A percentile compares a stretch with the other conserved stretches of the same genome.
phyloP scores from a whole-genome alignment of 805 yeast genomes.

The Henningerozyma blattae region DNA sequence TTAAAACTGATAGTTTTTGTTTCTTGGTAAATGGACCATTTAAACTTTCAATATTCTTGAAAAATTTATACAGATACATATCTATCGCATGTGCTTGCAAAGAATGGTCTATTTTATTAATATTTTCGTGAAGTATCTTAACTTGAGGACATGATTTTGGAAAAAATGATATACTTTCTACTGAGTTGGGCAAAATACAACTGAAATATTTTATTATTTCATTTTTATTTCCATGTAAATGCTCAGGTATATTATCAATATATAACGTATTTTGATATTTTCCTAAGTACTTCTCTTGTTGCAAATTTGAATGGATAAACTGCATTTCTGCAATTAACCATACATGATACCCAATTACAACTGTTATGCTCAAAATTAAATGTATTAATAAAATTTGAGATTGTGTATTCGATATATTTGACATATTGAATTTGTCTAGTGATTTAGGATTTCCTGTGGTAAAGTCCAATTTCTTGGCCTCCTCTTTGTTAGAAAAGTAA shows the following conservation, averaged over 20 bases:
- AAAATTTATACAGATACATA: slow-evolving; percentile 26
- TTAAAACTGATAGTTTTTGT: no score
- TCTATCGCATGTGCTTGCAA: slow-evolving; percentile 27
- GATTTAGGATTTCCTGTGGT: slow-evolving; percentile 3
- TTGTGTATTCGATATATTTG: slow-evolving; percentile 48
- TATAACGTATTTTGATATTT: slow-evolving; percentile 22
- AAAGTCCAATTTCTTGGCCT: slow-evolving; percentile 1
- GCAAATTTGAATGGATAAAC: slow-evolving; percentile 27
- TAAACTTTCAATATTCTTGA: no score
- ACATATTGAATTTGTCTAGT: slow-evolving; percentile 57
- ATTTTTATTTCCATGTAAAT: slow-evolving; percentile 6
- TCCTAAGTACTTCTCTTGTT: slow-evolving; percentile 34
- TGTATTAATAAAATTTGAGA: slow-evolving; percentile 47
- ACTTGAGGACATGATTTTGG: slow-evolving; percentile 25
- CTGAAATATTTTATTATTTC: slow-evolving; percentile 14
- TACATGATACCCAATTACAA: slow-evolving; percentile 44
- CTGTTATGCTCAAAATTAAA: slow-evolving; percentile 43
- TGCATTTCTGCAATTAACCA: slow-evolving; percentile 46
- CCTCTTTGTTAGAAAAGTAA: slow-evolving; percentile 13
- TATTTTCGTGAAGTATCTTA: slow-evolving; percentile 24
- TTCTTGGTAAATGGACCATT: no score
- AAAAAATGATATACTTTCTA: slow-evolving; percentile 49
- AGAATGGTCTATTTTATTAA: slow-evolving; percentile 19
- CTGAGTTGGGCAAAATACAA: slow-evolving; percentile 38
- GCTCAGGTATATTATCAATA: slow-evolving; percentile 35